Percentiles rank a stretch among this genome's conserved stretches.
Conservation (phyloP, 176 grass and related monocot genomes). For the Phragmites australis region DNA sequence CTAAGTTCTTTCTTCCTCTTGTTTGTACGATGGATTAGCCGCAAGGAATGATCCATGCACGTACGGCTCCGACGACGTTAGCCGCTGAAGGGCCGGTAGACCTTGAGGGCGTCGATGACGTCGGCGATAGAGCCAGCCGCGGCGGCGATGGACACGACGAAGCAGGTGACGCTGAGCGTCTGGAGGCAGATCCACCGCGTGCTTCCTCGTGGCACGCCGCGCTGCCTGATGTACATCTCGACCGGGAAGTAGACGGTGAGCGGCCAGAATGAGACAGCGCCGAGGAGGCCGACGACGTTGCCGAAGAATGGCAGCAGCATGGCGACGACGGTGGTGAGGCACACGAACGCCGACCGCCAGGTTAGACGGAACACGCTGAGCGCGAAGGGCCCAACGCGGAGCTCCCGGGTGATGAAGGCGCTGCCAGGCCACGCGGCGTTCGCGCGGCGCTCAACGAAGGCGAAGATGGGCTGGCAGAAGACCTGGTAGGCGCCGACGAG, state of each 20-base stretch:
- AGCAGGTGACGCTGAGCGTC: slow-evolving; percentile 34
- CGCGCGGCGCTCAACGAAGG: slow-evolving; percentile 52
- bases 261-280: slow-evolving; percentile 77
- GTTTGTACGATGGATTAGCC: too few species aligned
- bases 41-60: slow-evolving; percentile 4
- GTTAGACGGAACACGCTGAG: slow-evolving; percentile 50
- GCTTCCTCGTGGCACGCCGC: slow-evolving; percentile 32
- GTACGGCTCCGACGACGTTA: background rate
- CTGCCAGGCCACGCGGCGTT: slow-evolving; percentile 30
- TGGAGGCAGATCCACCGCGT: slow-evolving; percentile 44
- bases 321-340: slow-evolving; percentile 56
- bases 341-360: slow-evolving; percentile 61
- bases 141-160: slow-evolving; percentile 48
- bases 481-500: slow-evolving; percentile 65
- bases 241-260: slow-evolving; percentile 74
- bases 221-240: slow-evolving; percentile 77
- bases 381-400: background rate
- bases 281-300: slow-evolving; percentile 63
- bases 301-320: slow-evolving; percentile 81
- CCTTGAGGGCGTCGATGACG: slow-evolving; percentile 50
- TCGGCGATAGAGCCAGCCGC: slow-evolving; percentile 56
- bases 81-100: slow-evolving; percentile 52
- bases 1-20: too few species aligned
- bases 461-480: slow-evolving; percentile 59
- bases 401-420: slow-evolving; percentile 35